Base-by-base conservation (phyloP, 345 rosid species). In the Garcia nutans region DNA sequence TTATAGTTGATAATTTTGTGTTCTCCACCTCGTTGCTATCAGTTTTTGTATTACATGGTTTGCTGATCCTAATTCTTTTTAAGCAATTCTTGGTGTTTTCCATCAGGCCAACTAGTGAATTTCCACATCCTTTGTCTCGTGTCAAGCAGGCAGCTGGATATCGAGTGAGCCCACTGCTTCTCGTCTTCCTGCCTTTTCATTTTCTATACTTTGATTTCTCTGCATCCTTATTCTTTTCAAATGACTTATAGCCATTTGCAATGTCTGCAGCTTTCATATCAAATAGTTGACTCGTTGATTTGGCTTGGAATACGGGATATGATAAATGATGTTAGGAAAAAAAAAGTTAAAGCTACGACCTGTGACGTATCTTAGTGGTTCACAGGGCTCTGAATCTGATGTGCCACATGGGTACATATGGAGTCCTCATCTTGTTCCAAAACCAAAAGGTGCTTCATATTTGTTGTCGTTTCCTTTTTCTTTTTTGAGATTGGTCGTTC, bases 231-330 rank as follows among this genome's bases (percentile, higher is more conserved):
- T 60, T 58, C 49, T 71, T 47, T 64, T 42, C 72, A 56, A 66
- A 23, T 63, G 37, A 47, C 47, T 70, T 28, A 23, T 61, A 23
- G 20, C 16, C 22, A 6, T 61, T 3, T 74, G 52, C 24, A 60
- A 6, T 71, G 74, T 77, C 70, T 65, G 70, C 89, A 93, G 98
- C 93, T 96, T 61, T 93, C 99, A 6, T 96, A 93, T 82, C 99
- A 96, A 86, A 96, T 92, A 71, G 97, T 96, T 13, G 98, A 96
- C 78, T 96, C 99, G 8, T 47, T 96, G 83, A 92, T 96, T 80
- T 96, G 99, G 99, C 97, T 96, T 82, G 99, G 99, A 60, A 93
- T 93, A 71, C 92, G 97, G 67, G 99, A 96, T 84, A 91, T 96
- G 95, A 84, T 96, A 74, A 96, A 96, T 84, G 98, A 96, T 79